Base-by-base conservation (phyloP, 2,329 filamentous ascomycete species). In the Rhynchosporium graminicola region DNA sequence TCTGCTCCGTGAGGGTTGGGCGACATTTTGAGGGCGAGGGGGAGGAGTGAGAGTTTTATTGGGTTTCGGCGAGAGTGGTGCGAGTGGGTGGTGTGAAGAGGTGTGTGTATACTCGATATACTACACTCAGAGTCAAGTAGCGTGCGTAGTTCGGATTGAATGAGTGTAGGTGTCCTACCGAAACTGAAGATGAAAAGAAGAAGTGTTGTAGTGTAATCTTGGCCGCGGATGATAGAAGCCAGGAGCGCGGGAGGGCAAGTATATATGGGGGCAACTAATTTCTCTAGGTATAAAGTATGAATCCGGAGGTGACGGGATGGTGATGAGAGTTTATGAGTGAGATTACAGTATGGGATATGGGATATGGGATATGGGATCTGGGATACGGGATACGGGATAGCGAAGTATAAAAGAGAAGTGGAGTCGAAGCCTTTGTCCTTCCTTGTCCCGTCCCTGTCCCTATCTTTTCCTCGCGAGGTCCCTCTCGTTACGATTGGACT, bases 241-340 rank as follows among this genome's bases (percentile, higher is more conserved):
- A 59, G 61, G 40, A 31, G 46, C 50, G 6, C 40, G 29, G 33
- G 28, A 52, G 50, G 26, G n/a, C n/a, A 46, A n/a, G 47, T 38
- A 50, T 42, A 56, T 61, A 60, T 28, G 15, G 57, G 50, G 51
- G 55, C n/a, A 59, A 46, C 13, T 52, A 47, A 42, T 48, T 50
- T 50, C 2, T 20, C 10, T 20, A 20, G 20, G 20, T 20, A 20
- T 20, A 20, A 20, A 20, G 20, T 20, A 46, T 20, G 43, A 4
- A 26, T 9, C 6, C 33, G 50, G 13, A 36, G 7, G 13, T 26
- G 42, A 43, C n/a, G 9, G 26, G 28, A 31, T 33, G 13, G 28
- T 20, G 48, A 36, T 66, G 66, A 68, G 67, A 59, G 59, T 45
- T 51, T 67, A 68, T 67, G 62, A 69, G 66, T 54, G 48, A 58